Evolutionary conservation across 768 basidiomycete genomes (phyloP).

Genomic region (Lactarius psammicola): DNA sequence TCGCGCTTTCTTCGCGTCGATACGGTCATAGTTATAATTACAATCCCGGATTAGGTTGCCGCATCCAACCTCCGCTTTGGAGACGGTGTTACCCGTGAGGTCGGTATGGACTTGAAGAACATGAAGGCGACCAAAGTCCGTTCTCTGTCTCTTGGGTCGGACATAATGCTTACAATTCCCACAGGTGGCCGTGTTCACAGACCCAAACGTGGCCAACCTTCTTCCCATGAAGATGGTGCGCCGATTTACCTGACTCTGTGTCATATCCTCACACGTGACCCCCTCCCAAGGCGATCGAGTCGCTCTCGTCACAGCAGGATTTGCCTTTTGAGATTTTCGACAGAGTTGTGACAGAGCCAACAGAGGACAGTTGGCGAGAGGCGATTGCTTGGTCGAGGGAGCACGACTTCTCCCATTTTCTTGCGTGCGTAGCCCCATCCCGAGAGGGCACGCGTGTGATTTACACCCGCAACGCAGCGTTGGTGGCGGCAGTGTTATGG

Average conservation of each 20-base stretch:
- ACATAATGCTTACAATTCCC: background rate
- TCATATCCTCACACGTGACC: slow-evolving; percentile 11
- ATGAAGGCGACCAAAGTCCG: slow-evolving; percentile 85
- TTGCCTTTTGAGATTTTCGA: slow-evolving; percentile 82
- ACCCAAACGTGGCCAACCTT: slow-evolving; percentile 78
- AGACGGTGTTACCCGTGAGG: slow-evolving; percentile 84
- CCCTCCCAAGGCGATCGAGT: slow-evolving; percentile 59
- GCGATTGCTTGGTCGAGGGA: slow-evolving; percentile 87
- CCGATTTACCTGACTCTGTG: slow-evolving; percentile 21
- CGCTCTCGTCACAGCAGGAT: slow-evolving; percentile 73
- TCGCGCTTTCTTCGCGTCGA: background rate
- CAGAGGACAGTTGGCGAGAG: slow-evolving; percentile 82
- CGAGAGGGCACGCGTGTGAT: background rate
- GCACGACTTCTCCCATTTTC: slow-evolving; percentile 90
- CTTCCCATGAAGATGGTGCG: slow-evolving; percentile 78
- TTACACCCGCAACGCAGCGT: slow-evolving; percentile 47
- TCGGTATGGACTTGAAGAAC: slow-evolving; percentile 93
- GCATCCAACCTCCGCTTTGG: slow-evolving; percentile 88
- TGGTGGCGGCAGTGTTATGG: slow-evolving; percentile 93
- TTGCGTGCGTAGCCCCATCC: slow-evolving; percentile 57
- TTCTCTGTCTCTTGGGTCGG: slow-evolving; percentile 1
- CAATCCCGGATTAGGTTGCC: slow-evolving; percentile 53
- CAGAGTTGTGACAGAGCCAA: slow-evolving; percentile 84
- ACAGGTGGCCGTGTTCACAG: slow-evolving; percentile 93
- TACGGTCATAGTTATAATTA: background rate